Conservation (phyloP, 495 filamentous ascomycete species). For the Niebla homalea region DNA sequence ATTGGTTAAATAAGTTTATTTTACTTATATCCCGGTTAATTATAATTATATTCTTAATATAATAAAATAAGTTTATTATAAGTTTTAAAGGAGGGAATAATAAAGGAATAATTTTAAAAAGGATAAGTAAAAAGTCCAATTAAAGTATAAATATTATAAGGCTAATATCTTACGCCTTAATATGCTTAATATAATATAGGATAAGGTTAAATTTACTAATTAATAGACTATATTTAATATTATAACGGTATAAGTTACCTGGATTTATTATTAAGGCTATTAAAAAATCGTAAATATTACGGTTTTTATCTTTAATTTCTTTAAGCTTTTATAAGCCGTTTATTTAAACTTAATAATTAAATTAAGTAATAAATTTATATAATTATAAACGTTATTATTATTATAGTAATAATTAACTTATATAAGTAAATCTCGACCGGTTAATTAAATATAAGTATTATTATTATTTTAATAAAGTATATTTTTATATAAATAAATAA, state of each 20-base stretch:
- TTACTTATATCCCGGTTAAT: neutral
- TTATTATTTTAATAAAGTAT: too few species aligned
- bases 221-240: neutral
- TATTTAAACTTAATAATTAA: neutral
- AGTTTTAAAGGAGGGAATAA: neutral
- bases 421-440: too few species aligned
- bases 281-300: neutral
- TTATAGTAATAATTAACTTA: neutral
- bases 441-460: too few species aligned
- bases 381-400: neutral
- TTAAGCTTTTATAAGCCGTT: too few species aligned
- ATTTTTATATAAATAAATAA: too few species aligned
- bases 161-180: neutral
- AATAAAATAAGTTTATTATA: too few species aligned
- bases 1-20: neutral
- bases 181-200: too few species aligned
- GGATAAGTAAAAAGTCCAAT: neutral
- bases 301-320: too few species aligned
- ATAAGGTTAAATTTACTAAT: too few species aligned
- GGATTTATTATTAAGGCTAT: neutral
- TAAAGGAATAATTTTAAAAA: neutral
- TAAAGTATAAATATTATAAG: neutral
- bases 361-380: neutral
- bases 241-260: neutral
- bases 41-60: neutral